phyloP scores from a whole-genome alignment of 352 stramenopile species.

The Saprolegnia parasitica region DNA sequence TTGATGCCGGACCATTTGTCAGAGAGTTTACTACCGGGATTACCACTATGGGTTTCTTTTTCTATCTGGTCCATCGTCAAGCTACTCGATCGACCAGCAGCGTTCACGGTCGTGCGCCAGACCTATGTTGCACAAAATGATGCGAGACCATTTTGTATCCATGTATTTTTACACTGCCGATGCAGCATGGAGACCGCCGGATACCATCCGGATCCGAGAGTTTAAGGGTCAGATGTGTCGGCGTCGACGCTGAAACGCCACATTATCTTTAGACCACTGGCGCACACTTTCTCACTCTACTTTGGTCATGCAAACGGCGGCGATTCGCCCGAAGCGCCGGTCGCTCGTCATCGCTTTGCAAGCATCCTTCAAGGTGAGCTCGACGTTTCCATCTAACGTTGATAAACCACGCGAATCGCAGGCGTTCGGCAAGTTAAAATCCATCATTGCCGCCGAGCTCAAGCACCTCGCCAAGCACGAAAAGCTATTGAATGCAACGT shows the following conservation, averaged over 20 bases:
- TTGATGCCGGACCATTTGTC: too few species aligned
- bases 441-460: not conserved
- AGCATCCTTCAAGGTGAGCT: not conserved
- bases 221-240: too few species aligned
- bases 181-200: too few species aligned
- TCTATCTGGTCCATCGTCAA: too few species aligned
- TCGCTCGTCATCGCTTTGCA: not conserved
- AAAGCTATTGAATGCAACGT: constrained; percentile 10
- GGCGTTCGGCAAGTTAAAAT: not conserved
- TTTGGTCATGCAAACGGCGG: not conserved
- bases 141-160: too few species aligned
- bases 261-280: not conserved
- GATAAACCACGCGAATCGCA: not conserved
- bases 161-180: too few species aligned
- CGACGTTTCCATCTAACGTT: not conserved
- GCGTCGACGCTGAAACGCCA: not conserved
- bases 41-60: too few species aligned
- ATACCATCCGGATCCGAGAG: too few species aligned
- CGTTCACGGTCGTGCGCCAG: too few species aligned
- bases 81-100: too few species aligned
- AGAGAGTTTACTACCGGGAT: too few species aligned
- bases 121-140: too few species aligned
- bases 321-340: not conserved
- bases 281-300: not conserved
- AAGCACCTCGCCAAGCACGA: not conserved